Evolutionary conservation across 306 rosid genomes (phyloP), one percentile per base, ranked within the genome.

Genomic region (Erythrophleum fordii): DNA sequence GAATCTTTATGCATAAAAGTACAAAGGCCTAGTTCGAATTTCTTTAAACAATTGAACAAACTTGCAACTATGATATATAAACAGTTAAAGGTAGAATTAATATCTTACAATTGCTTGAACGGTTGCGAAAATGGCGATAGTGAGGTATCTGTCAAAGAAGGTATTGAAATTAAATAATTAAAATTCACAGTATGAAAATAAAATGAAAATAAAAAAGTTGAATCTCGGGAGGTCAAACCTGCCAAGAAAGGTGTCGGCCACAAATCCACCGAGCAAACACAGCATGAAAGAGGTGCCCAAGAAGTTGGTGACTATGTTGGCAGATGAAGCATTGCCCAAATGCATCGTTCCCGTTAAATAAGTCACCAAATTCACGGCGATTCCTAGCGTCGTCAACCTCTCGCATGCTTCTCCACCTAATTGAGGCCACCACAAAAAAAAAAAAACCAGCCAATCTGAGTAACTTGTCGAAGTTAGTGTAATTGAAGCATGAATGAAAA

Each of bases 231-330:
- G 58, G 41, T 42, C 67, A 67, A 45, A 90, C 96, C 98, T 86
- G 75, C 97, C 99, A 20, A 95, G 91, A 59, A 95, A 95, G 25
- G 99, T 87, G 80, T 95, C 99, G 18, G 99, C 99, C 0, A 95
- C n/a, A 81, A 95, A 95, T 17, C 99, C 99, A 58, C 99, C 99
- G n/a, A 95, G 83, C 60, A 95, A 81, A 75, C 93, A 95, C 72
- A 95, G 95, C 97, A 95, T 93, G 75, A 95, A 95, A 10, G 94
- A 91, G 53, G 97, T 93, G 12, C 99, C 99, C 41, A 95, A 29
- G 82, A 95, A 95, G 84, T 95, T 93, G 75, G 99, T 95, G 85
- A 95, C 99, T 5, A 75, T 90, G 77, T 89, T 95, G 23, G 99
- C 99, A 34, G 99, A 86, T 74, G 83, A 71, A 55, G 97, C 99